Percentiles rank a stretch among this genome's conserved stretches.
Conservation (phyloP, 1,284 basidiomycete species). For the Ceratobasidium sp. region DNA sequence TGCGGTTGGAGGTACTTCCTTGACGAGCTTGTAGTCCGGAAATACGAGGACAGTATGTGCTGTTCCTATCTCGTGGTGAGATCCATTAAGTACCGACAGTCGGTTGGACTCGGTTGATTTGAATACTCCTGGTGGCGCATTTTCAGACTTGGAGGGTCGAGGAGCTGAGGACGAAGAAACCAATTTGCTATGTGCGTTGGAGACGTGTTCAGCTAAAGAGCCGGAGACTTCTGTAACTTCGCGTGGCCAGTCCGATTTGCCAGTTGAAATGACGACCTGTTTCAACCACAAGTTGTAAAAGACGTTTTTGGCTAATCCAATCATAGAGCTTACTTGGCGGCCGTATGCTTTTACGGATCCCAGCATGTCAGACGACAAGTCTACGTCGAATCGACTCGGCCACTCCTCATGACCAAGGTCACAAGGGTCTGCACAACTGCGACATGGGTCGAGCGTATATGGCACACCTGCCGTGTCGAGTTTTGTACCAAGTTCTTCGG, state of each 20-base stretch:
- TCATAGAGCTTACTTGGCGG: slow-evolving; percentile 66
- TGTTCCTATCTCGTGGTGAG: slow-evolving; percentile 69
- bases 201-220: slow-evolving; percentile 73
- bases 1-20: slow-evolving; percentile 69
- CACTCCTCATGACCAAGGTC: slow-evolving; percentile 80
- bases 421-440: slow-evolving; percentile 80
- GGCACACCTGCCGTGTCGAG: slow-evolving; percentile 68
- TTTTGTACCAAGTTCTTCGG: slow-evolving; percentile 50
- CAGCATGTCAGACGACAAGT: slow-evolving; percentile 80
- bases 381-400: slow-evolving; percentile 74
- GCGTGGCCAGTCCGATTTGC: slow-evolving; percentile 84
- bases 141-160: slow-evolving; percentile 32
- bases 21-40: slow-evolving; percentile 87
- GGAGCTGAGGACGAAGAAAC: slow-evolving; percentile 45
- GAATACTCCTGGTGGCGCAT: slow-evolving; percentile 54
- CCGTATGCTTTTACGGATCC: slow-evolving; percentile 85
- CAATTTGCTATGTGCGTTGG: slow-evolving; percentile 51
- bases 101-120: slow-evolving; percentile 63
- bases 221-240: slow-evolving; percentile 75
- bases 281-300: slow-evolving; percentile 29
- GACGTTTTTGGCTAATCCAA: slow-evolving; percentile 14
- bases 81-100: slow-evolving; percentile 83
- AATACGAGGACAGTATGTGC: slow-evolving; percentile 77
- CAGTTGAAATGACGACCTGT: slow-evolving; percentile 87
- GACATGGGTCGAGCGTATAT: slow-evolving; percentile 74